These are phyloP conservation scores for Cordyceps cateniannulata DNA, from an alignment of 2,329 filamentous ascomycete genomes.

Conservation along the genomic window DNA sequence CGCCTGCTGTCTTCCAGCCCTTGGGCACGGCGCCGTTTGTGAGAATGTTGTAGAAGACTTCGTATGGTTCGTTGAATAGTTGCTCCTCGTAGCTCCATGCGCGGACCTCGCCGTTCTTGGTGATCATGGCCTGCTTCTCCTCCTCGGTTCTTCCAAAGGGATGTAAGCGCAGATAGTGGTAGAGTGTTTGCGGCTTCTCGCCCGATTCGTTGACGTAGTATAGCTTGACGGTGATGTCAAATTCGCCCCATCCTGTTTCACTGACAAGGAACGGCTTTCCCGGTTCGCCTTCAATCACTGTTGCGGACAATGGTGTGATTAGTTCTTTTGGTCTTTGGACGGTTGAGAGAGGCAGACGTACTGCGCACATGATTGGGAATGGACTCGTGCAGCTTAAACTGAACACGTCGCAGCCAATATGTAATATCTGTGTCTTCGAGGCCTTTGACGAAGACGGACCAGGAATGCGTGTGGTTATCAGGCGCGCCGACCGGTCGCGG, in stretches of 20 bases:
- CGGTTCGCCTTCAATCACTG: constrained; percentile 64
- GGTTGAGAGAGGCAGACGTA: constrained; percentile 28
- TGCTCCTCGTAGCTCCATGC: constrained; percentile 89
- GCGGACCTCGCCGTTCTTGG: constrained; percentile 57
- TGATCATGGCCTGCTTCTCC: constrained; percentile 55
- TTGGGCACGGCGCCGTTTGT: constrained; percentile 62
- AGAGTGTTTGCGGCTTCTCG: constrained; percentile 94
- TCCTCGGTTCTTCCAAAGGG: constrained; percentile 80
- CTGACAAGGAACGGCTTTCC: constrained; percentile 71
- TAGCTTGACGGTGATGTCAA: constrained; percentile 90
- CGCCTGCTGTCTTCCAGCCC: constrained; percentile 30
- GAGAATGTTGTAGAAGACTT: constrained; percentile 82
- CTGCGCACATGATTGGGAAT: constrained; percentile 86
- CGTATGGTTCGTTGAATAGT: constrained; percentile 94
- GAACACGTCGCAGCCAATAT: constrained; percentile 93
- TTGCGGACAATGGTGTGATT: background rate
- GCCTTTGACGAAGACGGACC: constrained; percentile 90
- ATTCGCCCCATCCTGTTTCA: constrained; percentile 97
- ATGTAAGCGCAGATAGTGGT: constrained; percentile 86
- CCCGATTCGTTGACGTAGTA: constrained; percentile 83
- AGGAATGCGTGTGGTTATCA: constrained; percentile 91
- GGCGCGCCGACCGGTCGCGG: constrained; percentile 72
- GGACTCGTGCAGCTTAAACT: constrained; percentile 97
- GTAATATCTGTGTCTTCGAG: constrained; percentile 85
- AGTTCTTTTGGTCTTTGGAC: background rate